These are phyloP conservation scores for Gossypium schwendimanii DNA, from an alignment of 441 rosid genomes.

Conservation along the genomic window DNA sequence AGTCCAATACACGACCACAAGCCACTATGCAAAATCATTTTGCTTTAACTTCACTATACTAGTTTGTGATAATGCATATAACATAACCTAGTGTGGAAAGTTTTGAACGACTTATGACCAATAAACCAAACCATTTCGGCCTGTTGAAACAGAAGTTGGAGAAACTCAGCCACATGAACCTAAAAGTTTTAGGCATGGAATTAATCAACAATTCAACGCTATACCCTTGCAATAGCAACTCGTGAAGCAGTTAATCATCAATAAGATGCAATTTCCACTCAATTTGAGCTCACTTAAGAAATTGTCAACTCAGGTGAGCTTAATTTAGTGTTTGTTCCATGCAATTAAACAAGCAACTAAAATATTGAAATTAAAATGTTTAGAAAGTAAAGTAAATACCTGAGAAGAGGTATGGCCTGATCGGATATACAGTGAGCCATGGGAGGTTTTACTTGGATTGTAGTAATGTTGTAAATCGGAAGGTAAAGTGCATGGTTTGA, in stretches of 20 bases:
- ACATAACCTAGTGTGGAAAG: neutral
- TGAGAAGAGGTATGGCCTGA: slow-evolving; percentile 48
- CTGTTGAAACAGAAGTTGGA: no score
- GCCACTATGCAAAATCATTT: neutral
- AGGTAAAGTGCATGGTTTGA: slow-evolving; percentile 57
- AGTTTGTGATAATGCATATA: neutral
- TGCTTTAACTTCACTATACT: neutral
- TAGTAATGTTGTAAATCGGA: slow-evolving; percentile 46
- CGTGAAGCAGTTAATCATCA: neutral
- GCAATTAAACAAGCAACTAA: neutral
- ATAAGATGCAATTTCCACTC: neutral
- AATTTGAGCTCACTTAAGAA: neutral
- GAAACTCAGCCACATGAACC: no score
- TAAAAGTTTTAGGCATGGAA: neutral
- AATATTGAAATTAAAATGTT: neutral
- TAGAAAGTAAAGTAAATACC: slow-evolving; percentile 22
- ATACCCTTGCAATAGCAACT: neutral
- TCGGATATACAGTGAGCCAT: slow-evolving; percentile 53
- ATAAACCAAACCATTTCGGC: neutral
- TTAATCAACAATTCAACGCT: neutral
- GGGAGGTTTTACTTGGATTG: slow-evolving; percentile 45
- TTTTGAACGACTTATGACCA: neutral
- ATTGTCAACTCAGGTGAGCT: neutral
- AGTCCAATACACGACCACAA: neutral
- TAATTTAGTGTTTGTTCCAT: neutral